Percentiles rank a stretch among this genome's conserved stretches.
Evolutionary conservation across 805 yeast genomes (phyloP).

Genomic region (Metschnikowia kofuensis): DNA sequence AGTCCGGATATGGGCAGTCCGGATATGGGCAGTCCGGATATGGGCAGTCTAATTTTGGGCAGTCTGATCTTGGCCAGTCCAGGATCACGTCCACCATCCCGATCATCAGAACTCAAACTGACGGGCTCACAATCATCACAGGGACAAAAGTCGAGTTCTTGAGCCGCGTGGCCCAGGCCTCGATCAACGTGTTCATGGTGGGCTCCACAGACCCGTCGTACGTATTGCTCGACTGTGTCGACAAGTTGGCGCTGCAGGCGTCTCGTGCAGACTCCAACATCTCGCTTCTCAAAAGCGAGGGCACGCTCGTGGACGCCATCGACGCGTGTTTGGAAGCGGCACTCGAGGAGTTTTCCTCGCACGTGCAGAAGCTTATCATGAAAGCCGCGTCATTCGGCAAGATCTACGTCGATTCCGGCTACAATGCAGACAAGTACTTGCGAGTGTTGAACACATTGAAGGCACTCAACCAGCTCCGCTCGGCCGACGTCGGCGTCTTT

Average conservation of each 20-base stretch:
- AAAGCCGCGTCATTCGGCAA: slow-evolving; percentile 89
- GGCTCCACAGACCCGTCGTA: slow-evolving; percentile 87
- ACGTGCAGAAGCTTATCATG: slow-evolving; percentile 76
- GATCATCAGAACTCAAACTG: slow-evolving; percentile 51
- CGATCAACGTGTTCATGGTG: slow-evolving; percentile 65
- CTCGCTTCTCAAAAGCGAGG: slow-evolving; percentile 45
- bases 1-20: too few species aligned
- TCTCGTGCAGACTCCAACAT: slow-evolving; percentile 82
- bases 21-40: too few species aligned
- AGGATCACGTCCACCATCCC: slow-evolving; percentile 32
- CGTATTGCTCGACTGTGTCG: slow-evolving; percentile 72
- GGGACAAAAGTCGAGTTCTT: slow-evolving; percentile 56
- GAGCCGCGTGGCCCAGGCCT: slow-evolving; percentile 55
- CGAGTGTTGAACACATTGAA: slow-evolving; percentile 59
- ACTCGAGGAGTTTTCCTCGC: slow-evolving; percentile 68
- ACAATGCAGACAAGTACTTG: slow-evolving; percentile 57
- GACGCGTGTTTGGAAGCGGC: slow-evolving; percentile 72
- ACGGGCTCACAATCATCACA: slow-evolving; percentile 72
- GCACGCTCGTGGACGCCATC: slow-evolving; percentile 56
- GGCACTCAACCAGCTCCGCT: slow-evolving; percentile 67
- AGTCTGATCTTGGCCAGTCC: too few species aligned
- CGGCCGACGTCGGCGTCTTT: slow-evolving; percentile 63
- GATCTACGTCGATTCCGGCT: slow-evolving; percentile 49
- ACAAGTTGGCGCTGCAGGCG: slow-evolving; percentile 58
- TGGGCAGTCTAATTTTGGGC: neutral